A percentile compares a stretch with the other conserved stretches of the same genome.
Conservation (phyloP, 2,329 filamentous ascomycete species). For the Microcyclospora pomicola region DNA sequence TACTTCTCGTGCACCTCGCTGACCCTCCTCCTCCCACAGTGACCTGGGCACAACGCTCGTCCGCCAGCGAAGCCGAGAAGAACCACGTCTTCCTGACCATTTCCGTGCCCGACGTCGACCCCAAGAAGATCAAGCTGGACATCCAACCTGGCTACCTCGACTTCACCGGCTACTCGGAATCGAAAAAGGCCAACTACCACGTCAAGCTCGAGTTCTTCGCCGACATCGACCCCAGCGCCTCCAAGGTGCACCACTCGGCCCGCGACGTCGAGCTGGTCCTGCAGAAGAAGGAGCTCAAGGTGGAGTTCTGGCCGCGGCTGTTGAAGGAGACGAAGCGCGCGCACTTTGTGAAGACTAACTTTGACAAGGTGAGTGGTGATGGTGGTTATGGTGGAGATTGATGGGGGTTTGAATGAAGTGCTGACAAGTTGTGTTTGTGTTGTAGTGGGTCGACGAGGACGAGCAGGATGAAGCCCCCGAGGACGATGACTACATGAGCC, state of each 20-base stretch:
- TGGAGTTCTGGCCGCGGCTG: constrained; percentile 90
- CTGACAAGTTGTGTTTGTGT: constrained; percentile 2
- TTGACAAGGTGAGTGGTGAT: constrained; percentile 61
- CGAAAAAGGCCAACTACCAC: constrained; percentile 75
- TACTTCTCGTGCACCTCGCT: not conserved
- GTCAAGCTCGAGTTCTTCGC: constrained; percentile 77
- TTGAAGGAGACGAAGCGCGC: constrained; percentile 80
- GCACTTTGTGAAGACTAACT: constrained; percentile 97
- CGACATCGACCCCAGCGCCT: constrained; percentile 76
- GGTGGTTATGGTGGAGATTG: not conserved
- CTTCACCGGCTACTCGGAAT: constrained; percentile 71
- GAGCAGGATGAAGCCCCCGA: constrained; percentile 86
- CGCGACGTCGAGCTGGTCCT: constrained; percentile 84
- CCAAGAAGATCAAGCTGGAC: constrained; percentile 65
- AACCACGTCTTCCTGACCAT: constrained; percentile 95
- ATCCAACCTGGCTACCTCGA: constrained; percentile 62
- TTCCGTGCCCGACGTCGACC: constrained; percentile 69
- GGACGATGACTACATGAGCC: constrained; percentile 51
- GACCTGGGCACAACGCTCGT: constrained; percentile 96
- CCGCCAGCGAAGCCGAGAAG: constrained; percentile 60
- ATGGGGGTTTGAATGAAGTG: too few species aligned
- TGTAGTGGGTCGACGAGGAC: constrained; percentile 86
- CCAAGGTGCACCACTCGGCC: constrained; percentile 75
- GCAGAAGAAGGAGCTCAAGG: constrained; percentile 90
- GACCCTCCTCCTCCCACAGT: constrained; percentile 42